phyloP scores from a whole-genome alignment of 768 basidiomycete genomes.

The Suillus hirtellus region DNA sequence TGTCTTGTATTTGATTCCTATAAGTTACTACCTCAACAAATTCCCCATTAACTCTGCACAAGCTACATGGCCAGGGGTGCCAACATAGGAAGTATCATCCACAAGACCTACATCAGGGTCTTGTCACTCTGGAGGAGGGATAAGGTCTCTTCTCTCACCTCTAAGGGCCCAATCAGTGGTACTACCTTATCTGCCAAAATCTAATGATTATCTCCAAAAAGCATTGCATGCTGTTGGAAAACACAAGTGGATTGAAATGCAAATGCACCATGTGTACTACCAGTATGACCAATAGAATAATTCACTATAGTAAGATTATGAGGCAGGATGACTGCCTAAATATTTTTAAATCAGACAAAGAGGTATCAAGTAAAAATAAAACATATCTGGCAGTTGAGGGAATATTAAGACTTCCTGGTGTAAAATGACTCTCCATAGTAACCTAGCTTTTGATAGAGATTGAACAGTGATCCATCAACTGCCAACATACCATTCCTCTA shows the following conservation, averaged over 20 bases:
- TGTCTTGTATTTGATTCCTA: background rate
- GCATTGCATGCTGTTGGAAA: background rate
- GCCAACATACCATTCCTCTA: constrained; percentile 40
- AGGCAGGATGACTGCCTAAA: constrained; percentile 10
- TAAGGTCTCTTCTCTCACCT: background rate
- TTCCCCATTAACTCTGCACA: background rate
- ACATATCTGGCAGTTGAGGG: constrained; percentile 18
- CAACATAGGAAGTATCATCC: background rate
- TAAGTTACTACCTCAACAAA: background rate
- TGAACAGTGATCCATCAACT: constrained; percentile 37
- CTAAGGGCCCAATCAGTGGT: background rate
- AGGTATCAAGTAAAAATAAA: background rate
- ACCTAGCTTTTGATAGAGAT: constrained; percentile 13
- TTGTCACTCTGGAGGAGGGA: background rate
- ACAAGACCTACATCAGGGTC: background rate
- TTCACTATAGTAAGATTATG: constrained; percentile 9
- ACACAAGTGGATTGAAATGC: constrained; percentile 11
- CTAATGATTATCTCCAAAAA: constrained; percentile 10
- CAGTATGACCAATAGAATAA: constrained; percentile 9
- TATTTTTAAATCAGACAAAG: background rate
- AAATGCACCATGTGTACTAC: constrained; percentile 11
- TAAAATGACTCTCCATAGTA: constrained; percentile 11
- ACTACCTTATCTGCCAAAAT: constrained; percentile 8
- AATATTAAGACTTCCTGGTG: constrained; percentile 21
- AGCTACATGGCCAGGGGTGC: background rate